Base-by-base conservation (phyloP, 140 eudicot species). In the Cichorium intybus region DNA sequence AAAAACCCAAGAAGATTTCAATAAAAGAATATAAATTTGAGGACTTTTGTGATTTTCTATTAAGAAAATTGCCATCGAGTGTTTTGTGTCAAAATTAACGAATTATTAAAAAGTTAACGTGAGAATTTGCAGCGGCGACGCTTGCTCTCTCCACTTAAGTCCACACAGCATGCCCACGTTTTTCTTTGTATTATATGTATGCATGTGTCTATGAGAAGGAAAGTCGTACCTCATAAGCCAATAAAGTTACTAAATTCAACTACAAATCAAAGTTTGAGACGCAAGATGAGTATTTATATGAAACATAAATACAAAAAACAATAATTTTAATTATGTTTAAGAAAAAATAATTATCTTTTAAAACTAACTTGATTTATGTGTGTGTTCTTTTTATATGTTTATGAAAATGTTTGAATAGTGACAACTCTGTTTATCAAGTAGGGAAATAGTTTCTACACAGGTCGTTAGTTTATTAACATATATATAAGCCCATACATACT, bases 81-180 rank as follows among this genome's bases (percentile, higher is more conserved):
- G 18, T 8, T 59, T 21, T 16, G n/a, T n/a, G n/a, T n/a, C n/a
- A n/a, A n/a, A n/a, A n/a, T n/a, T 10, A 12, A 26, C 14, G n/a
- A 17, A 6, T 21, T 26, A 61, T 61, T 10, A 21, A 37, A 18
- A 22, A 37, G 20, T 20, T 16, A 67, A 67, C 64, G 64, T 67
- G 63, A 67, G 73, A 67, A 54, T 67, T 67, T 54, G 73, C 73
- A 67, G 26, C 63, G 73, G 73, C 73, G 73, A 54, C 73, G 73
- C 54, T 67, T 67, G 73, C 73, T 67, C 73, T 61, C 41, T 63
- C 3, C 4, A 10, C 17, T 18, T 9, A 66, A 52, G 62, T 66
- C 72, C 61, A 48, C 61, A 48, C 48, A 14, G 24, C n/a, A 31
- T 64, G 49, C 31, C 60, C 60, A 52, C 34, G 72, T 33, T 62